Base-by-base conservation (phyloP, 331 rosid species). In the Cydonia oblonga region DNA sequence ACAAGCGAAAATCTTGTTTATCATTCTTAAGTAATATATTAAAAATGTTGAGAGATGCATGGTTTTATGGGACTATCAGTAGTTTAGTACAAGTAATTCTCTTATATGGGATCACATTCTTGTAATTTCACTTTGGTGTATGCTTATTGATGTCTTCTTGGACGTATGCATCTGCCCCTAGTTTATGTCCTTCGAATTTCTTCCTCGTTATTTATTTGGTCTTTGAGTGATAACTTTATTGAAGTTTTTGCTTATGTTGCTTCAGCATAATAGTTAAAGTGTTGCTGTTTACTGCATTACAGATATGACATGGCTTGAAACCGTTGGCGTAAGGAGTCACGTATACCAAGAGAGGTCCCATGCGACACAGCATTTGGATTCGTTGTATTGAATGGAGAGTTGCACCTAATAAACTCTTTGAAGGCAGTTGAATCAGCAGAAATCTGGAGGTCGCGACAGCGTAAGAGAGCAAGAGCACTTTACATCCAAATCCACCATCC, bases 401-500 rank as follows among this genome's bases (percentile, higher is more conserved):
- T 93, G 78, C 80, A 85, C 70, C 86, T 88, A 25, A 75, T 93
- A 58, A 66, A 89, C 22, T 82, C 76, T 71, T 71, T 71, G 63
- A 84, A 76, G 72, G 76, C 62, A 0, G 86, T 67, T 32, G 83
- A 78, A 35, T 56, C 44, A 23, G 33, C 73, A 14, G 86, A 87
- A 71, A 69, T 59, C 18, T 80, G 88, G 51, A 86, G 91, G 82
- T 68, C 79, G 72, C 87, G 88, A 29, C 78, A 54, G 57, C 84
- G 63, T 2, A 91, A 80, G 88, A 89, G 80, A 79, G 42, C 42
- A 0, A 13, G 42, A 4, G 9, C 42, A 2, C 42, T 38, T 35
- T 38, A 38, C 13, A 13, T 91, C 75, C 98, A 88, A 80, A 89
- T 93, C 73, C 91, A 93, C 78, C 74, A 86, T 76, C 96, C 96